phyloP scores from a whole-genome alignment of 345 rosid species.

The Reutealis trisperma region DNA sequence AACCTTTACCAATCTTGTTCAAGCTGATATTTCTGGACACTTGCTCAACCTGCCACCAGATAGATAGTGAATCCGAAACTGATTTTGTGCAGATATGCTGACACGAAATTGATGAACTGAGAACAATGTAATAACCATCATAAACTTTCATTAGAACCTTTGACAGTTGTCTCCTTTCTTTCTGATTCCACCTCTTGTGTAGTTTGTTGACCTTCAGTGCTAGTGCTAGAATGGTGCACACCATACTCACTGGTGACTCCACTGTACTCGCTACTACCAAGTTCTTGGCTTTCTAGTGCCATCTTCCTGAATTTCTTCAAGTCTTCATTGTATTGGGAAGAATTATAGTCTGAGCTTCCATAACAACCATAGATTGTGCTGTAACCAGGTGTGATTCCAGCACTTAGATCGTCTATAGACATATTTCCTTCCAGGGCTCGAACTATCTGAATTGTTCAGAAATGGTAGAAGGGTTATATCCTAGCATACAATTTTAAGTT shows the following conservation, averaged over 20 bases:
- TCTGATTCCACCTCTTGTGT: conserved; percentile 18
- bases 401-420: conserved; percentile 23
- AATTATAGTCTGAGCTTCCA: conserved; percentile 14
- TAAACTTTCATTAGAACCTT: conserved; percentile 8
- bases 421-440: conserved; percentile 31
- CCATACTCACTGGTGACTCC: conserved; percentile 14
- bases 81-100: background rate
- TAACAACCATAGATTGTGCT: conserved; percentile 12
- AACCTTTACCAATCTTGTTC: background rate
- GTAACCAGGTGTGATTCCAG: conserved; percentile 20
- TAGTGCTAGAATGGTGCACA: conserved; percentile 6
- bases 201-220: conserved; percentile 21
- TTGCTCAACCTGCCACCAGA: background rate
- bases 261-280: conserved; percentile 15
- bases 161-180: conserved; percentile 1
- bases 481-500: conserved; percentile 1
- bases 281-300: conserved; percentile 24
- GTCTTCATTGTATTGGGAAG: conserved; percentile 23
- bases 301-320: conserved; percentile 28
- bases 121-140: conserved; percentile 3
- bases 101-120: background rate
- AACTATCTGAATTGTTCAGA: conserved; percentile 26
- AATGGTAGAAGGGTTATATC: conserved; percentile 10
- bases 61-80: background rate
- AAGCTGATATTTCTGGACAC: background rate